Evolutionary conservation across 1,139 yeast species (phyloP), one percentile per base, ranked within the genome.

Genomic region (Magnusiomyces paraingens): DNA sequence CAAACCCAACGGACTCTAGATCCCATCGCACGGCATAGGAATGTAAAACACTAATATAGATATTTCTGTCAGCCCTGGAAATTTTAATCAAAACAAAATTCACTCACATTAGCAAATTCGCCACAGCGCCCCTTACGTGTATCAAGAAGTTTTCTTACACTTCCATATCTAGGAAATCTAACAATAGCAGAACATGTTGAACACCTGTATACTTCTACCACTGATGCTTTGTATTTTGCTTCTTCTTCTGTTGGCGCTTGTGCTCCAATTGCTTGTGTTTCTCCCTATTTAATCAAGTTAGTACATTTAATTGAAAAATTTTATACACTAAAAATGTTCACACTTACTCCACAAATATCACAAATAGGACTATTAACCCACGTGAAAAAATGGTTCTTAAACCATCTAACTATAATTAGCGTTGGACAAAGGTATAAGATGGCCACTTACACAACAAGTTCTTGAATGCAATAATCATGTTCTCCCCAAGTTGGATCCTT

Each of bases 61-160:
- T 26, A 26, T 26, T 26, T n/a, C n/a, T n/a, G n/a, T n/a, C n/a
- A n/a, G n/a, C n/a, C n/a, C n/a, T n/a, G n/a, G n/a, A n/a, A 26
- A 26, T 26, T 5, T 15, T 2, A 18, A 40, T 10, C 20, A 15
- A 32, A 45, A n/a, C 32, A 22, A 39, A 32, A 18, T 17, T 14
- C 21, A 58, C 66, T 55, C 50, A 64, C 71, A 63, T 87, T 86
- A 55, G 91, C 94, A 95, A 95, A 91, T 67, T 91, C 99, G 1
- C 99, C 99, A 70, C 99, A 91, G 48, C 99, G 73, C 0, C 98
- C 98, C 38, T 68, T 66, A 43, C 89, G 72, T 0, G 85, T 80
- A 26, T 77, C 71, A 17, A 90, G 67, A 39, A 93, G 70, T 57
- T 80, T 80, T 0, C 72, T 72, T 0, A 94, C 86, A 59, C 82